Evolutionary conservation across 2,329 filamentous ascomycete species (phyloP).

Genomic region (Exserohilum turcica): DNA sequence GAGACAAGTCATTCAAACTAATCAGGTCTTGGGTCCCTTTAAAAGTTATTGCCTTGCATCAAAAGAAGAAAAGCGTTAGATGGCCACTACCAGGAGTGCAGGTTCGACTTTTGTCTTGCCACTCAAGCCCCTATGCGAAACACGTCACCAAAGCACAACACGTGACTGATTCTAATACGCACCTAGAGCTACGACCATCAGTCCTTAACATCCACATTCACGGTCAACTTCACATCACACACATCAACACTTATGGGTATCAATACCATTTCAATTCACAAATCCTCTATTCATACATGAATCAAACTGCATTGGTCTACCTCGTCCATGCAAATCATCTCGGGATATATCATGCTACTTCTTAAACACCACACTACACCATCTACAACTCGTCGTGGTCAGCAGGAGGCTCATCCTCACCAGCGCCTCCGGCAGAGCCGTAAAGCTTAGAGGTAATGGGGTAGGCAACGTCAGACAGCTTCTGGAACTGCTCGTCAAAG

Average conservation of each 20-base stretch:
- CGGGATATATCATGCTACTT: conserved; percentile 22
- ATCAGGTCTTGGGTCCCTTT: too few species aligned
- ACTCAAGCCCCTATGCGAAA: too few species aligned
- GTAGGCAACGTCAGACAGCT: conserved; percentile 94
- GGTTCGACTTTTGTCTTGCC: too few species aligned
- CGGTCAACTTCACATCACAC: neutral
- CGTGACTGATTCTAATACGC: too few species aligned
- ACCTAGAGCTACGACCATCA: too few species aligned
- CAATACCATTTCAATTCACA: conserved; percentile 22
- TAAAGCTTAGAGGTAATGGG: conserved; percentile 99
- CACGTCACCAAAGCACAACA: too few species aligned
- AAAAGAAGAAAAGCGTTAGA: too few species aligned
- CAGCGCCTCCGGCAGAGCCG: conserved; percentile 65
- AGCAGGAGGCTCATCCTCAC: conserved; percentile 66
- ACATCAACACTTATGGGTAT: neutral
- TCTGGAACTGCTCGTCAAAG: conserved; percentile 99
- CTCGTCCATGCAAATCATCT: conserved; percentile 28
- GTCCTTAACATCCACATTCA: too few species aligned
- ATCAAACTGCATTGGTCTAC: conserved; percentile 13
- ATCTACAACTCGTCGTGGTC: conserved; percentile 57
- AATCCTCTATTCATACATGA: conserved; percentile 37
- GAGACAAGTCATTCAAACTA: too few species aligned
- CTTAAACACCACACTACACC: conserved; percentile 9
- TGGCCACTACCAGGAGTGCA: too few species aligned
- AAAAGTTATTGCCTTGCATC: too few species aligned